Base-by-base conservation (phyloP, 108 stramenopile genomes). In the Skeletonema costatum region DNA sequence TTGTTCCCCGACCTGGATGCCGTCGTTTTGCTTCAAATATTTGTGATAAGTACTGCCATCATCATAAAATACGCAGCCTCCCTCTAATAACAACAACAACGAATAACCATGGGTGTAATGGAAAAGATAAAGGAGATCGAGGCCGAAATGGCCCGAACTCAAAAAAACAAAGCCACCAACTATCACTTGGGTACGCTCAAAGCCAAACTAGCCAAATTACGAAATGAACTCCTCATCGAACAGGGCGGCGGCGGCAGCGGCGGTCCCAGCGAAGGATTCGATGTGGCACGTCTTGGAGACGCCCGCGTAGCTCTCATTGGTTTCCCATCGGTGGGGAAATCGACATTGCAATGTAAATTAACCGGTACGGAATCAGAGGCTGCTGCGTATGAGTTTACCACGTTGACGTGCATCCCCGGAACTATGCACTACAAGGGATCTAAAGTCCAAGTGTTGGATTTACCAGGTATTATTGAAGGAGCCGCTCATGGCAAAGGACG, bases 381-480 rank as follows among this genome's bases (percentile, higher is more conserved):
- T 2, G 97, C 97, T 11, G 97, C 91, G 9, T 94, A 95, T 70
- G 92, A 97, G 83, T 99, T 98, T 82, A 99, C 99, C 6, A 99
- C 99, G 12, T 77, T 99, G 19, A 99, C 99, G 2, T 99, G 98
- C 72, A 98, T 99, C 51, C 99, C 99, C 32, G 99, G 98, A 8
- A 98, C 94, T 29, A 77, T 98, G 78, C 78, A 90, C 13, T 90
- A 95, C 86, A 94, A 92, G 68, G 94, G 97, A 70, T 91, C 93
- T 32, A 96, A 92, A 73, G 93, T 99, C 14, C 99, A 99, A 85
- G 94, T 99, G 32, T 85, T 99, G 58, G 99, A 99, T 87, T 81
- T 99, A 42, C 99, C 99, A 9, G 99, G 99, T 66, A 99, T 99
- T 78, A 99, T 99, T 76, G 99, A 99, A 75, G 99, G 99, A 31